These are phyloP conservation scores for Atkinsonella texensis DNA, from an alignment of 2,329 filamentous ascomycete genomes.

Conservation along the genomic window DNA sequence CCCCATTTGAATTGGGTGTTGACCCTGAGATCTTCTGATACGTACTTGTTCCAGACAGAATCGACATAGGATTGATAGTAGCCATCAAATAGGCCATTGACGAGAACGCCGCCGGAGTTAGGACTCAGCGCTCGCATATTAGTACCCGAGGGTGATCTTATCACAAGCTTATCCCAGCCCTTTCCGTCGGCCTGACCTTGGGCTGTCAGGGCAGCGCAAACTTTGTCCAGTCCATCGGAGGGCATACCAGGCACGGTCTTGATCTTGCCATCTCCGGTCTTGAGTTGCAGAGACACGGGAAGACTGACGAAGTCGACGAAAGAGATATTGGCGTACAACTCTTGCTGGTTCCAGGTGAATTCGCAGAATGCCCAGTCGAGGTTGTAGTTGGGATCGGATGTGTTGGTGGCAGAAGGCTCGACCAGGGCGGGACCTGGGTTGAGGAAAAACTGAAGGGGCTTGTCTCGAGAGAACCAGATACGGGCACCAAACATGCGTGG, in stretches of 20 bases:
- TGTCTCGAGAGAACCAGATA: constrained; percentile 56
- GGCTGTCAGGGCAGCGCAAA: constrained; percentile 31
- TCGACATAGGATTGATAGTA: constrained; percentile 41
- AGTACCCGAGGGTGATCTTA: constrained; percentile 24
- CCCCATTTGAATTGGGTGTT: constrained; percentile 45
- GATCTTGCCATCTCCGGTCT: constrained; percentile 30
- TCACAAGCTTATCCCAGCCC: constrained; percentile 40
- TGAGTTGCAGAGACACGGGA: constrained; percentile 46
- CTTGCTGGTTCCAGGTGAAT: constrained; percentile 49
- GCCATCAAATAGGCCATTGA: constrained; percentile 31
- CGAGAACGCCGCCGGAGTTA: constrained; percentile 34
- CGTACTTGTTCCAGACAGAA: constrained; percentile 40
- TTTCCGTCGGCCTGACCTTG: constrained; percentile 34
- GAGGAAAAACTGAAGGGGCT: constrained; percentile 52
- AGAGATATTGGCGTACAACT: constrained; percentile 57
- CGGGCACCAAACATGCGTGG: constrained; percentile 59
- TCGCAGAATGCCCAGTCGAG: constrained; percentile 57
- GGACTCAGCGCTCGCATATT: constrained; percentile 42
- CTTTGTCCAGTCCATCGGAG: constrained; percentile 29
- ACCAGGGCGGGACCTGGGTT: constrained; percentile 64
- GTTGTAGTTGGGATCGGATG: constrained; percentile 48
- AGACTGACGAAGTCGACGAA: constrained; percentile 65
- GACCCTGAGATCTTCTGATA: constrained; percentile 30
- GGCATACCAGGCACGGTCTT: constrained; percentile 39
- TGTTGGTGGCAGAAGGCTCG: constrained; percentile 61